Conservation (phyloP, 768 basidiomycete genomes). For the Podaxis rugospora region DNA sequence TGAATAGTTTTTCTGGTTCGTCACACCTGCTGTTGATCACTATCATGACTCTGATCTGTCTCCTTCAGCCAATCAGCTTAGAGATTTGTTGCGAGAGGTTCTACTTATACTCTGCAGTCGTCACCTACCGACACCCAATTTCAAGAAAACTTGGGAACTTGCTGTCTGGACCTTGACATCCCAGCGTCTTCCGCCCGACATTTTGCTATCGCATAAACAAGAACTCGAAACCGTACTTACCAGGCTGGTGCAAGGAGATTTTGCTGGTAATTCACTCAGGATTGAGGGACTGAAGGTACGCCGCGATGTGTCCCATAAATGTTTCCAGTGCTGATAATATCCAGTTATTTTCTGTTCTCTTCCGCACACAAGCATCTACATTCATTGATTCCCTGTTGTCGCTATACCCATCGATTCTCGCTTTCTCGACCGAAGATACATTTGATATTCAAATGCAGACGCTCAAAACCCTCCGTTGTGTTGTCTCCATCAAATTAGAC, state of each 20-base stretch:
- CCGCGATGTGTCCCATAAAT: not conserved
- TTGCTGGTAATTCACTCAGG: conserved; percentile 1
- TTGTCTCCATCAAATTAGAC: conserved; percentile 1
- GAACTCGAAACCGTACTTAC: not conserved
- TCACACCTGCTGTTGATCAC: conserved; percentile 1
- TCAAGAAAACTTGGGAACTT: conserved; percentile 41
- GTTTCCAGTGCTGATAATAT: not conserved
- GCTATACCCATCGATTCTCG: conserved; percentile 1
- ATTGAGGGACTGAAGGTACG: conserved; percentile 2
- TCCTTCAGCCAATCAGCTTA: conserved; percentile 37
- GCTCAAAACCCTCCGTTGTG: conserved; percentile 2
- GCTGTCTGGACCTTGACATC: conserved; percentile 46
- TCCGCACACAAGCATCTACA: not conserved
- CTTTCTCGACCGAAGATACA: not conserved
- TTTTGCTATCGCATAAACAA: conserved; percentile 23
- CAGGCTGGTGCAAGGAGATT: not conserved
- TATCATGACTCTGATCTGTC: not conserved
- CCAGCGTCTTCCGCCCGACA: conserved; percentile 40
- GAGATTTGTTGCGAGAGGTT: conserved; percentile 38
- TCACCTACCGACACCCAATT: conserved; percentile 31
- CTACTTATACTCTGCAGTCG: conserved; percentile 35
- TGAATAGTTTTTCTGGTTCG: conserved; percentile 47
- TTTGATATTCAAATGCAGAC: not conserved
- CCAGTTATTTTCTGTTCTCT: conserved; percentile 4
- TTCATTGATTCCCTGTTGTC: not conserved